Percentiles rank a stretch among this genome's conserved stretches.
Evolutionary conservation across 345 rosid species (phyloP).

Genomic region (Euphorbia tirucalli): DNA sequence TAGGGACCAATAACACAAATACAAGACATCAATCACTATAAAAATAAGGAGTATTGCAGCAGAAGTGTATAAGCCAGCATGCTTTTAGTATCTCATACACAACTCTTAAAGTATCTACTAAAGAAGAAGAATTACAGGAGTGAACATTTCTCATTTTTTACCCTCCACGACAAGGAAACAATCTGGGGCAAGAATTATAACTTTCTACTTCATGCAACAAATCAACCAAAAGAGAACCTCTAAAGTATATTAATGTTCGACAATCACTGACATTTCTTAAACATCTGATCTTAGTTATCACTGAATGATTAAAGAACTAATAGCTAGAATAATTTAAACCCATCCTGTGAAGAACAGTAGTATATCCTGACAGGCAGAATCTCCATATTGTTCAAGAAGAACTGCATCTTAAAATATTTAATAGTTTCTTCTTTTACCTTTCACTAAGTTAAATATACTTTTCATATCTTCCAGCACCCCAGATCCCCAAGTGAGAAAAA

Average conservation of each 20-base stretch:
- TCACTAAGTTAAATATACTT: not conserved
- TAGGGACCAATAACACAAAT: not conserved
- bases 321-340: not conserved
- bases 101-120: not conserved
- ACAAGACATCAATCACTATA: not conserved
- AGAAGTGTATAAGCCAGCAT: not conserved
- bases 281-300: slow-evolving; percentile 1
- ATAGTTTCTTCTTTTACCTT: not conserved
- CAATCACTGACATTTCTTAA: too few relatives aligned
- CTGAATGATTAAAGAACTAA: not conserved
- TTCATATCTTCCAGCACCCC: not conserved
- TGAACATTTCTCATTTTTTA: not conserved
- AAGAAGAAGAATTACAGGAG: not conserved
- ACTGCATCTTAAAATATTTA: not conserved
- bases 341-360: not conserved
- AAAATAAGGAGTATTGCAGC: not conserved
- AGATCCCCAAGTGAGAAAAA: too few relatives aligned
- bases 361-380: not conserved
- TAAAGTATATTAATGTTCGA: too few relatives aligned
- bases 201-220: not conserved
- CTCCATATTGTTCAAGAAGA: not conserved
- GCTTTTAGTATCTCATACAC: not conserved
- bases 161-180: not conserved
- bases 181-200: not conserved
- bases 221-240: not conserved